Base-by-base conservation (phyloP, 306 rosid genomes). In the Malus orientalis region DNA sequence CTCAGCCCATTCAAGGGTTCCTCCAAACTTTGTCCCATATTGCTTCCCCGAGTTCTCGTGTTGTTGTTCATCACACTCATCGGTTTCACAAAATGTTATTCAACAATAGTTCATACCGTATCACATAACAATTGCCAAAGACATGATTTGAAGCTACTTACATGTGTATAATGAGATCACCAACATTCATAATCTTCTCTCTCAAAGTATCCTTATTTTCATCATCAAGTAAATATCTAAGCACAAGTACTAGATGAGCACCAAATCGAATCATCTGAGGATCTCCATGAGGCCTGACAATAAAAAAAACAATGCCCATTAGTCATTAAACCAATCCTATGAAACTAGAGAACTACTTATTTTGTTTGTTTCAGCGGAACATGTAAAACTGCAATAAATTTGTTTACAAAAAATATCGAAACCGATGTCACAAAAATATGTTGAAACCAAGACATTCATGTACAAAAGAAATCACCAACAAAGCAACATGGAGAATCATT, bases 181-280 rank as follows among this genome's bases (percentile, higher is more conserved):
- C 99, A 79, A 92, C 88, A 65, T 76, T 91, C 83, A 87, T 76
- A 80, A 92, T 89, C 84, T 88, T 95, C 79, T 95, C 97, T 85
- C 81, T 86, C 83, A 91, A 88, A 76, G 82, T 75, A 81, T 88
- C 99, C 80, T 81, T 87, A 83, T 89, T 86, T 86, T 90, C 93
- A 44, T 95, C 97, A 25, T 78, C 90, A 68, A 88, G 88, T 75
- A 95, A 92, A 86, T 88, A 81, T 78, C 99, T 84, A 66, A 92
- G 97, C 84, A 95, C 95, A 47, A 95, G 97, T 79, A 95, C 97
- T 62, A 95, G 88, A 88, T 95, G 99, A 78, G 99, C 99, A 83
- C 97, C 96, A 81, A 92, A 95, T 61, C 97, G 92, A 78, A 95
- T 95, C 96, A 95, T 95, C 72, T 95, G 97, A 69, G 99, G 93